phyloP scores from a whole-genome alignment of 2,329 filamentous ascomycete genomes.

The Hypoxylon sp. region DNA sequence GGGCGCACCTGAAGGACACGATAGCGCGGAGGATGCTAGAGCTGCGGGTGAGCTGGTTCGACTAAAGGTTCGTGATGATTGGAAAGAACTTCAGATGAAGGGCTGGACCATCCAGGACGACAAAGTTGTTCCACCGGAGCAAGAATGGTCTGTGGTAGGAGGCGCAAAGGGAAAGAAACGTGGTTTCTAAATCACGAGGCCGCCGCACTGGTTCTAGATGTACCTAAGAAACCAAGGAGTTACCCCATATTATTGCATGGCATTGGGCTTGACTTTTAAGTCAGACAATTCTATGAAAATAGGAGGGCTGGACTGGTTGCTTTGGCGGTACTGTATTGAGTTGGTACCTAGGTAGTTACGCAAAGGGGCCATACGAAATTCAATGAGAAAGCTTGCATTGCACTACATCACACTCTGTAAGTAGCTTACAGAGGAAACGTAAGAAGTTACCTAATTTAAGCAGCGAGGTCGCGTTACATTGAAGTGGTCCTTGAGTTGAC shows the following conservation, averaged over 20 bases:
- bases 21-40: constrained; percentile 91
- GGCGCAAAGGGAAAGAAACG: constrained; percentile 40
- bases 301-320: too few relatives aligned
- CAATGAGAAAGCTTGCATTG: neutral
- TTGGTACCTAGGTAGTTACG: constrained; percentile 2
- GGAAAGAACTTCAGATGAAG: constrained; percentile 74
- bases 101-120: constrained; percentile 77
- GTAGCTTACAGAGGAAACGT: neutral
- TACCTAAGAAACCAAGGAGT: neutral
- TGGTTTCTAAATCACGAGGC: neutral
- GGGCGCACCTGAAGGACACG: constrained; percentile 76
- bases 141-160: constrained; percentile 45
- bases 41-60: constrained; percentile 90
- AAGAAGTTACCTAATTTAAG: neutral
- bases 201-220: neutral
- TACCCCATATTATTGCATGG: constrained; percentile 3
- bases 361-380: neutral
- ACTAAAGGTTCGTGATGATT: constrained; percentile 77
- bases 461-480: neutral
- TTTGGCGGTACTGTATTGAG: neutral
- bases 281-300: neutral
- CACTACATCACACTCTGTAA: neutral
- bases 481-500: neutral
- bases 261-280: neutral
- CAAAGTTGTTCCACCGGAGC: constrained; percentile 59